Evolutionary conservation across 2,329 filamentous ascomycete species (phyloP).

Genomic region (Monilinia laxa): DNA sequence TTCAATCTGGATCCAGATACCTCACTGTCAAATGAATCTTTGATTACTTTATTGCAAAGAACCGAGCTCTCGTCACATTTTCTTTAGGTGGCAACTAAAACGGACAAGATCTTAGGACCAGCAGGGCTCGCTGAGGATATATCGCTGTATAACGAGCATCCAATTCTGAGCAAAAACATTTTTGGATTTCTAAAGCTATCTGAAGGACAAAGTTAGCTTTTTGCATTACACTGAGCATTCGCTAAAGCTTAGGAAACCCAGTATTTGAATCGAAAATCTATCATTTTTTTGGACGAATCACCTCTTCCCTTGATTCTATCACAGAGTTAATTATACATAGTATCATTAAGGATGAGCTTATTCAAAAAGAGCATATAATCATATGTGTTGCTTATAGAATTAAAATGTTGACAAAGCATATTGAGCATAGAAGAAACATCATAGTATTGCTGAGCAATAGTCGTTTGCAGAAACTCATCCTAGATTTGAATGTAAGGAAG

Average conservation of each 20-base stretch:
- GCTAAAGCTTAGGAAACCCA: slow-evolving; percentile 2
- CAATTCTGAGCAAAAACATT: slow-evolving; percentile 5
- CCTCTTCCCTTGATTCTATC: slow-evolving; percentile 1
- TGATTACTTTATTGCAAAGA: neutral
- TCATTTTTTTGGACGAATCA: slow-evolving; percentile 12
- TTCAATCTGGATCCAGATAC: slow-evolving; percentile 13
- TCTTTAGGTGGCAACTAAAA: neutral
- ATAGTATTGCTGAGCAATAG: slow-evolving; percentile 2
- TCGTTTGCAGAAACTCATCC: slow-evolving; percentile 11
- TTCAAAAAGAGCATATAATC: neutral
- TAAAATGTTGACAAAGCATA: neutral
- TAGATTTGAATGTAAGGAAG: neutral
- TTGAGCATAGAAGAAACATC: neutral
- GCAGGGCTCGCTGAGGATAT: neutral
- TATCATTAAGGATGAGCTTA: slow-evolving; percentile 9
- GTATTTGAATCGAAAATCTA: neutral
- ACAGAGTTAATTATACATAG: neutral
- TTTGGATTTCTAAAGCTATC: neutral
- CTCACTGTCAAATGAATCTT: neutral
- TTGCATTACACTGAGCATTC: neutral
- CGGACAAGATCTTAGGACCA: neutral
- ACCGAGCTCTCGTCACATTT: slow-evolving; percentile 2
- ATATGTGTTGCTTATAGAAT: slow-evolving; percentile 12
- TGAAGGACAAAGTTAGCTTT: slow-evolving; percentile 11
- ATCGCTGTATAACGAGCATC: neutral